Evolutionary conservation across 805 yeast genomes (phyloP).

Genomic region (Wickerhamomyces strasburgensis): DNA sequence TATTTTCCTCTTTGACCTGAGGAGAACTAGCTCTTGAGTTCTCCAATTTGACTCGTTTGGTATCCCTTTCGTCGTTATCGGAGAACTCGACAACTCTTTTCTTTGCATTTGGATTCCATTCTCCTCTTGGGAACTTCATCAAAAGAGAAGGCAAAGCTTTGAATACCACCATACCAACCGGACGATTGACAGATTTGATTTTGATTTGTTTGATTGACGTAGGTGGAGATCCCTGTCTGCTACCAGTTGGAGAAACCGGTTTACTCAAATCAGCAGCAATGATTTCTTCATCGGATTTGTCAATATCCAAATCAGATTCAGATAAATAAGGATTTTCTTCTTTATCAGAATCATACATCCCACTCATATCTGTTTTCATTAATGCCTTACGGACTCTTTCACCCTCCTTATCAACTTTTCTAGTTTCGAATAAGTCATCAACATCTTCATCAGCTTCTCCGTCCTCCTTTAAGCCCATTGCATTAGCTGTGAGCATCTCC

Average conservation of each 20-base stretch:
- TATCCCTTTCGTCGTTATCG: slow-evolving; percentile 26
- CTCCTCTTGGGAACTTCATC: slow-evolving; percentile 67
- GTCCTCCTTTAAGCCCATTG: slow-evolving; percentile 57
- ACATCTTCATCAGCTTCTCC: slow-evolving; percentile 51
- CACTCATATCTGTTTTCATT: slow-evolving; percentile 79
- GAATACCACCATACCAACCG: slow-evolving; percentile 53
- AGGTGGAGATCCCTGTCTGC: slow-evolving; percentile 17
- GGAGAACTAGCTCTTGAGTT: slow-evolving; percentile 5
- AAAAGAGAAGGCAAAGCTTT: slow-evolving; percentile 61
- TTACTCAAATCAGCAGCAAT: slow-evolving; percentile 33
- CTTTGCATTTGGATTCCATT: slow-evolving; percentile 69
- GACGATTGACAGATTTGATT: slow-evolving; percentile 42
- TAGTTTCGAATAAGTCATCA: slow-evolving; percentile 68
- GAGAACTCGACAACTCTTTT: slow-evolving; percentile 26
- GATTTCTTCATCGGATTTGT: slow-evolving; percentile 37
- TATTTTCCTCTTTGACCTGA: not conserved
- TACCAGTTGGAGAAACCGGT: slow-evolving; percentile 22
- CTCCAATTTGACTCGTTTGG: slow-evolving; percentile 38
- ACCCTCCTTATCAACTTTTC: slow-evolving; percentile 88
- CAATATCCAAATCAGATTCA: slow-evolving; percentile 55
- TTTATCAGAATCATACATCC: slow-evolving; percentile 69
- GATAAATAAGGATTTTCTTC: slow-evolving; percentile 85
- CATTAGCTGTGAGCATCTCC: slow-evolving; percentile 80
- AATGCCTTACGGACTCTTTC: slow-evolving; percentile 78
- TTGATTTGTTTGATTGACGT: slow-evolving; percentile 28